These are phyloP conservation scores for Pseudonectria buxi DNA, from an alignment of 2,329 filamentous ascomycete genomes.

Conservation along the genomic window DNA sequence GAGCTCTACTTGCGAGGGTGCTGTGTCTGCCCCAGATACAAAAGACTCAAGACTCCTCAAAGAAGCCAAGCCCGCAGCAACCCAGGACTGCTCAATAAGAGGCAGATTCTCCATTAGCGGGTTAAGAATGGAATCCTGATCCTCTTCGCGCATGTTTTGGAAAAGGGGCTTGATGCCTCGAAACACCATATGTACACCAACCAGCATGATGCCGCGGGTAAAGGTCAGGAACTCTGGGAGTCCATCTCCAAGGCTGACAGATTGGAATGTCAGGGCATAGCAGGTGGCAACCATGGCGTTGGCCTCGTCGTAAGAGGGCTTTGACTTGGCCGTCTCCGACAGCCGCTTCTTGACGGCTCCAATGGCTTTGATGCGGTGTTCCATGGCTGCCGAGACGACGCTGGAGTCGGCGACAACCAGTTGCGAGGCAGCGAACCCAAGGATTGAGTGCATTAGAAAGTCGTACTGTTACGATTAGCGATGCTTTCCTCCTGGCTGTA, in stretches of 20 bases:
- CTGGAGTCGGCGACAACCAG: constrained; percentile 45
- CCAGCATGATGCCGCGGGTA: constrained; percentile 49
- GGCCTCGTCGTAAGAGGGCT: constrained; percentile 43
- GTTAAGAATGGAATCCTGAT: constrained; percentile 35
- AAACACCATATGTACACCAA: constrained; percentile 47
- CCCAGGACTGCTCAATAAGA: constrained; percentile 38
- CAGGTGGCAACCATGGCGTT: constrained; percentile 55
- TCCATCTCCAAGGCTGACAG: constrained; percentile 50
- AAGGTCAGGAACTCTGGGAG: constrained; percentile 56
- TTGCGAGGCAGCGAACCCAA: constrained; percentile 61
- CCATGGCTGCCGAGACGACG: constrained; percentile 52
- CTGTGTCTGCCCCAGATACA: constrained; percentile 24
- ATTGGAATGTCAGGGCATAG: constrained; percentile 54
- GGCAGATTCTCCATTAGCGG: constrained; percentile 41
- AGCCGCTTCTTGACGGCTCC: constrained; percentile 53
- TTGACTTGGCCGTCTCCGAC: constrained; percentile 32
- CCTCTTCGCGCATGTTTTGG: constrained; percentile 36
- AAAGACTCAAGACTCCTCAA: constrained; percentile 38
- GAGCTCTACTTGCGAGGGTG: constrained; percentile 30
- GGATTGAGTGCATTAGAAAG: constrained; percentile 64
- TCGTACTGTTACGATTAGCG: constrained; percentile 41
- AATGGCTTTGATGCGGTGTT: constrained; percentile 59
- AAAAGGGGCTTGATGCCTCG: constrained; percentile 45
- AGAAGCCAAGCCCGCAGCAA: constrained; percentile 38
- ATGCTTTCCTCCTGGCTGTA: no score